Evolutionary conservation across 176 grass and related monocot genomes (phyloP).

Genomic region (Hyparrhenia diplandra): DNA sequence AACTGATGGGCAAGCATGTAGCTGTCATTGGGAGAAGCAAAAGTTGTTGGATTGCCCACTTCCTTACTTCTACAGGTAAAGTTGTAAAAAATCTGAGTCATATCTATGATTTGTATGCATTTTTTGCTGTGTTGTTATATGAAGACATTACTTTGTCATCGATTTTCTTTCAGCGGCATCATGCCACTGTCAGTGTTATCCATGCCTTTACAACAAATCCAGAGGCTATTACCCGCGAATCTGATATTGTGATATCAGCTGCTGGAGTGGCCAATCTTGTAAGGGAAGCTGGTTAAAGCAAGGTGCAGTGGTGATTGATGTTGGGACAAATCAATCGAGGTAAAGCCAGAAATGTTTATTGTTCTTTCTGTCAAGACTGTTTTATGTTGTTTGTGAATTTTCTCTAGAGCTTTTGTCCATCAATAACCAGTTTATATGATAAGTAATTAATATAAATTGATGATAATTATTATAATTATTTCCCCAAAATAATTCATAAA

Average conservation of each 20-base stretch:
- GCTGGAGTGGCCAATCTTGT: constrained; percentile 90
- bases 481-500: neutral
- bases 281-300: constrained; percentile 81
- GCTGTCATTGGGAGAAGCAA: constrained; percentile 93
- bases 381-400: neutral
- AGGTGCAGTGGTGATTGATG: constrained; percentile 89
- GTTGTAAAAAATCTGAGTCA: neutral
- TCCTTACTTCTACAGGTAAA: constrained; percentile 88
- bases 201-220: constrained; percentile 89
- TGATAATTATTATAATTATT: neutral
- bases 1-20: constrained; percentile 81
- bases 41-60: constrained; percentile 85
- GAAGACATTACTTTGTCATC: neutral
- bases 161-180: constrained; percentile 64
- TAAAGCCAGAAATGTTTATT: constrained; percentile 21
- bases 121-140: constrained; percentile 1
- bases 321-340: constrained; percentile 93
- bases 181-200: constrained; percentile 84
- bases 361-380: neutral
- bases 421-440: neutral
- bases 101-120: neutral
- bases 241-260: constrained; percentile 93
- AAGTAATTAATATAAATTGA: neutral
- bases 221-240: constrained; percentile 68
- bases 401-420: neutral